Base-by-base conservation (phyloP, 768 basidiomycete genomes). In the Suillus subaureus region DNA sequence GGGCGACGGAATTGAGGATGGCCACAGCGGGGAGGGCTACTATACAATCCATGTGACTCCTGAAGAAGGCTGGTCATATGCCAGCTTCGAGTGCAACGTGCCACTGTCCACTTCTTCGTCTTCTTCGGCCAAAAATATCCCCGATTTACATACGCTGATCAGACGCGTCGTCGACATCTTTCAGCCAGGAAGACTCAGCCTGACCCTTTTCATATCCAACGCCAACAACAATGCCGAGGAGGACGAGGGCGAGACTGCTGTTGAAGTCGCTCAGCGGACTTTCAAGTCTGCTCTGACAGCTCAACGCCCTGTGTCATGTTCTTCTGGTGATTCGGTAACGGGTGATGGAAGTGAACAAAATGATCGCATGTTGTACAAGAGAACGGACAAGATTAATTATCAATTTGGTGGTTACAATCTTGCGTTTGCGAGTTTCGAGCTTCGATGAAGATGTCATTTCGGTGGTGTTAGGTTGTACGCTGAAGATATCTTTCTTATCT, bases 31-130 rank as follows among this genome's bases (percentile, higher is more conserved):
- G 18, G 97, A 98, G 77, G 94, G 97, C 45, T 99, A 99, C 78
- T 98, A 94, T 76, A 98, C 95, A 8, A 97, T 99, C 64, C 97
- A 99, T 75, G 97, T 99, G 66, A 99, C 97, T 0, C 97, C 97
- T 33, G 97, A 99, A 78, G 89, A 93, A 71, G 97, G 93, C 64
- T 99, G 95, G 92, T 97, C 96, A 55, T 99, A 97, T 77, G 97
- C 97, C 68, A 94, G 92, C 72, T 99, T 99, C 81, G 97, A 99
- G 79, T 97, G 94, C 81, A 99, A 99, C 78, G 88, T 97, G n/a
- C 94, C 94, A 5, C 81, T 90, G 52, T 75, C 80, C 51, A 68
- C 77, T 51, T 67, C 75, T 57, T 70, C 71, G 11, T 62, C 67
- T 63, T 72, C 66, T 56, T 73, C 75, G 43, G 70, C 76, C 60